Percentiles rank a stretch among this genome's conserved stretches.
Conservation (phyloP, 148 eudicot species). For the Beta vulgaris region DNA sequence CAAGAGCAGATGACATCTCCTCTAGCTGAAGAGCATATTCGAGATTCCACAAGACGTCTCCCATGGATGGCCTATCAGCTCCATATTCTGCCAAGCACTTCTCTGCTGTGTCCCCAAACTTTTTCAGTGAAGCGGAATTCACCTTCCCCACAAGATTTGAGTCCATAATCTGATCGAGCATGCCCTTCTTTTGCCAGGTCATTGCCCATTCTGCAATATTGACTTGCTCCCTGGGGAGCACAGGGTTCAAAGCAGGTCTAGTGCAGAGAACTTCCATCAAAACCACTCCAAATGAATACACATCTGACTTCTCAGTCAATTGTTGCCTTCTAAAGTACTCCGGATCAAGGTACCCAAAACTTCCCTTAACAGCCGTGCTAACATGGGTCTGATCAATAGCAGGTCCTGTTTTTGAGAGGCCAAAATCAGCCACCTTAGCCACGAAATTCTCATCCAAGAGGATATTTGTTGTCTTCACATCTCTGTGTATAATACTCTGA, state of each 20-base stretch:
- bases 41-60: slow-evolving; percentile 91
- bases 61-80: slow-evolving; percentile 97
- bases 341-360: slow-evolving; percentile 94
- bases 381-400: slow-evolving; percentile 92
- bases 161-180: slow-evolving; percentile 93
- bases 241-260: slow-evolving; percentile 93
- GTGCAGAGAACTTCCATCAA: slow-evolving; percentile 93
- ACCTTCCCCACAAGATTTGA: slow-evolving; percentile 65
- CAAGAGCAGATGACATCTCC: slow-evolving; percentile 73
- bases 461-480: slow-evolving; percentile 94
- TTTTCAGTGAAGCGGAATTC: slow-evolving; percentile 70
- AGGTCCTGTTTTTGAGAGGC: slow-evolving; percentile 89
- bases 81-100: slow-evolving; percentile 92
- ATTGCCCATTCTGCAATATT: slow-evolving; percentile 99
- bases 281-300: slow-evolving; percentile 94
- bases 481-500: slow-evolving; percentile 90
- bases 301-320: slow-evolving; percentile 91
- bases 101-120: slow-evolving; percentile 92
- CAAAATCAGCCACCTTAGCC: slow-evolving; percentile 98
- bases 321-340: slow-evolving; percentile 96
- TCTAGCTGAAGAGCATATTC: slow-evolving; percentile 96
- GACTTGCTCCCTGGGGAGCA: slow-evolving; percentile 90
- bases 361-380: slow-evolving; percentile 96
- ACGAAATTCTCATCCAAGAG: slow-evolving; percentile 85
- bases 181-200: slow-evolving; percentile 97